phyloP scores from a whole-genome alignment of 768 basidiomycete species.

The Trametes gibbosa region DNA sequence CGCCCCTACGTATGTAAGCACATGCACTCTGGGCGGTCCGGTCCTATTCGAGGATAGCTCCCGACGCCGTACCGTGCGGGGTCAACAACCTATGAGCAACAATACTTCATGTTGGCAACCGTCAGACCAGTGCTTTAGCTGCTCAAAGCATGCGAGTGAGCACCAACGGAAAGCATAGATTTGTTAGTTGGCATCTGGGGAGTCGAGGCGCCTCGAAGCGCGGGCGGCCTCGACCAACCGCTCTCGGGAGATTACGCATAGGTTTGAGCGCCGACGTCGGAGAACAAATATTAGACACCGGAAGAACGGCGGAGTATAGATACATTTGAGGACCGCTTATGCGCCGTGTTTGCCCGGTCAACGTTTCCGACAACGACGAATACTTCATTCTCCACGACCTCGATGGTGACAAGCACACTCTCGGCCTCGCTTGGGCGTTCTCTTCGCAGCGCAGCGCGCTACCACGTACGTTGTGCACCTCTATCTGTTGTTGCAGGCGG shows the following conservation, averaged over 20 bases:
- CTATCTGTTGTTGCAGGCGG: not conserved
- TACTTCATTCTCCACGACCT: conserved; percentile 31
- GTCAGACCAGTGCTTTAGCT: too few relatives aligned
- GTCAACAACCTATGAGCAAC: not conserved
- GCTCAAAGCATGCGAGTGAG: too few relatives aligned
- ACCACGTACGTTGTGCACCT: conserved; percentile 30
- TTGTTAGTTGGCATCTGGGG: too few relatives aligned
- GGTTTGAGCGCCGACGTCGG: not conserved
- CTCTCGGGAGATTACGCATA: conserved; percentile 14
- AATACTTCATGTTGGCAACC: not conserved
- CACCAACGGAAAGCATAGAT: too few relatives aligned
- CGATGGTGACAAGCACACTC: conserved; percentile 47
- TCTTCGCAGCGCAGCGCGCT: conserved; percentile 38
- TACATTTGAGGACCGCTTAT: not conserved
- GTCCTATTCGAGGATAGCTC: not conserved
- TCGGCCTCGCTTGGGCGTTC: conserved; percentile 43
- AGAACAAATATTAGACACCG: too few relatives aligned
- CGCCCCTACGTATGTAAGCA: not conserved
- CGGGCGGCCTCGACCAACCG: too few relatives aligned
- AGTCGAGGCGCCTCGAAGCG: too few relatives aligned
- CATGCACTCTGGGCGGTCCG: not conserved
- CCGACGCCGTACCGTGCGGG: too few relatives aligned
- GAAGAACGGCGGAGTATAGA: not conserved
- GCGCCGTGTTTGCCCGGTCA: conserved; percentile 27
- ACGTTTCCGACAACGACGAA: conserved; percentile 25